Evolutionary conservation across 805 yeast genomes (phyloP), one percentile per base, ranked within the genome.

Genomic region (Cyberlindnera veronae): DNA sequence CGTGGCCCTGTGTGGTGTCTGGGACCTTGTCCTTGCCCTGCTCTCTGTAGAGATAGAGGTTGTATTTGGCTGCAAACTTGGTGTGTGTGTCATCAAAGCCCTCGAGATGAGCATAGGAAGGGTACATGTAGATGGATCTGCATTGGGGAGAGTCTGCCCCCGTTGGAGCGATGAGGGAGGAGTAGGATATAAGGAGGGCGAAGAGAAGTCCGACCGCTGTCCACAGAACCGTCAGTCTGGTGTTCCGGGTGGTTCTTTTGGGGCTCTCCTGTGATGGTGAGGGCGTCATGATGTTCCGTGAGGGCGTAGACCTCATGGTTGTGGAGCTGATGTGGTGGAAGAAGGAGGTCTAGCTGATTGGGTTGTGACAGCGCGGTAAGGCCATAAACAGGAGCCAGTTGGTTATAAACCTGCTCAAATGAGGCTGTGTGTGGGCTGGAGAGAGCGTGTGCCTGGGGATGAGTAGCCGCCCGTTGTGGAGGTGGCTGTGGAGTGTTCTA

Each of bases 11-110:
- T 0, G 95, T 91, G 5, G 71, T 57, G 18, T 43, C 43, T 4
- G 45, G 46, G 5, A 43, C 34, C 4, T 57, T 56, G 55, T 84
- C 91, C 49, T 66, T 68, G 0, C 79, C 83, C 46, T 86, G 95
- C 55, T 95, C 99, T 39, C 97, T 66, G 62, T 91, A 93, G 3
- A 89, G 69, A 51, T 82, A 86, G 3, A 91, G 65, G n/a, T 88
- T 79, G 62, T 91, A 93, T 54, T 89, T 90, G 26, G 81, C 68
- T 2, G 95, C 90, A 55, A 77, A 78, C 39, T 74, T 67, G 3
- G 93, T 77, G 52, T 81, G 81, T 3, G 78, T 40, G n/a, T 69
- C 66, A 60, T 88, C 93, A 56, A 90, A 85, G 3, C 81, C 85
- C 47, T 69, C 66, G 29, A 89, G 72, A 48, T 81, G 71, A 10